Evolutionary conservation across 1,284 basidiomycete genomes (phyloP).

Genomic region (Ustilago bromivora): DNA sequence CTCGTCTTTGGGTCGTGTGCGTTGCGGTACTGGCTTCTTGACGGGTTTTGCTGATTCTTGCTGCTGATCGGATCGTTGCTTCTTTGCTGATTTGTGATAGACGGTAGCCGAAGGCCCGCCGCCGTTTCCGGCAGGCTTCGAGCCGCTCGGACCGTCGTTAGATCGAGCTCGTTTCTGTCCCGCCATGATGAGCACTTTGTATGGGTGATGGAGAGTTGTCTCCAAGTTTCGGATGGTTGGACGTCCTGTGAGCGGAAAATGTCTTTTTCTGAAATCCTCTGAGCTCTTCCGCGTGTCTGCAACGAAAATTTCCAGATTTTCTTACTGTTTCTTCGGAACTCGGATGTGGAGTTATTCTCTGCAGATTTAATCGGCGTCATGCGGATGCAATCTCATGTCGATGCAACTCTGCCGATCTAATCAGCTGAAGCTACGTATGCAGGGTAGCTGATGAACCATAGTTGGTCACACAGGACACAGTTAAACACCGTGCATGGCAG

Average conservation of each 20-base stretch:
- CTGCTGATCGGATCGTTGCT: constrained; percentile 45
- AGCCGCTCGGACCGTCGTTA: constrained; percentile 13
- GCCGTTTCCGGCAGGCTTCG: constrained; percentile 4
- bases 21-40: constrained; percentile 39
- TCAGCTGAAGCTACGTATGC: background rate
- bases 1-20: constrained; percentile 46
- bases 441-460: background rate
- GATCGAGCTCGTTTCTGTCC: constrained; percentile 32
- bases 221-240: background rate
- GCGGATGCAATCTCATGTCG: background rate
- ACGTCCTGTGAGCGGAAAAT: background rate
- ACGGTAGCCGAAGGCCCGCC: constrained; percentile 43
- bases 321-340: background rate
- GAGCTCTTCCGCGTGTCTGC: background rate
- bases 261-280: background rate
- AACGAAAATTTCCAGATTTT: constrained; percentile 7
- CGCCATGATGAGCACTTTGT: constrained; percentile 16
- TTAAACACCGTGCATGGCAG: background rate
- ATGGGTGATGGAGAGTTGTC: background rate
- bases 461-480: too few species aligned
- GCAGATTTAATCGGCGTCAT: background rate
- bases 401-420: background rate
- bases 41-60: constrained; percentile 25
- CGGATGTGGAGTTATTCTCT: background rate
- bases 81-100: constrained; percentile 56